These are phyloP conservation scores for Cystobasidium pallidum DNA, from an alignment of 1,284 basidiomycete species.

Conservation along the genomic window DNA sequence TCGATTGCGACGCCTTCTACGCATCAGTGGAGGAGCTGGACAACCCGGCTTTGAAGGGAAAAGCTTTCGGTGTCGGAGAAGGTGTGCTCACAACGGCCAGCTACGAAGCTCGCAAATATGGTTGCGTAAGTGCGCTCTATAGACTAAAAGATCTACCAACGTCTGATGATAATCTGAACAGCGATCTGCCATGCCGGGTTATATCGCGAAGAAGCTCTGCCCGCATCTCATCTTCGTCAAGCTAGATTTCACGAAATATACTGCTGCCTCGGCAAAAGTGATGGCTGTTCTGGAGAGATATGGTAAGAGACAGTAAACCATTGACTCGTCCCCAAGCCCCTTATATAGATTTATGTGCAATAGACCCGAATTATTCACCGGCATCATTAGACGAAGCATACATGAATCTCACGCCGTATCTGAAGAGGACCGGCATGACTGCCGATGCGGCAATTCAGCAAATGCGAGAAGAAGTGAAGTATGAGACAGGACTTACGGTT, in stretches of 20 bases:
- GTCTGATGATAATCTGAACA: not conserved
- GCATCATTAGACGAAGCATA: constrained; percentile 54
- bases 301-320: constrained; percentile 40
- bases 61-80: constrained; percentile 77
- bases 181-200: constrained; percentile 62
- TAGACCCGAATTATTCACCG: constrained; percentile 47
- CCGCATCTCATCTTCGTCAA: constrained; percentile 80
- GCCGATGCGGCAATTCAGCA: constrained; percentile 75
- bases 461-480: constrained; percentile 71
- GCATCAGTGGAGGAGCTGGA: constrained; percentile 70
- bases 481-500: constrained; percentile 81
- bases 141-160: not conserved
- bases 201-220: constrained; percentile 90
- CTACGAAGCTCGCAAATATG: constrained; percentile 86
- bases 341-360: too few species aligned
- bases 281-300: constrained; percentile 53
- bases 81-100: constrained; percentile 84
- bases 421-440: constrained; percentile 63
- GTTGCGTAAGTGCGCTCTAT: constrained; percentile 54
- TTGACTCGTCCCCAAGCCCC: too few species aligned
- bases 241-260: constrained; percentile 56
- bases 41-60: constrained; percentile 76
- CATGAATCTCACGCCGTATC: constrained; percentile 43
- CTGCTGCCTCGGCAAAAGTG: constrained; percentile 53
- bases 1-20: constrained; percentile 81